phyloP scores from a whole-genome alignment of 176 grass and related monocot genomes.

The Oryza coarctata region DNA sequence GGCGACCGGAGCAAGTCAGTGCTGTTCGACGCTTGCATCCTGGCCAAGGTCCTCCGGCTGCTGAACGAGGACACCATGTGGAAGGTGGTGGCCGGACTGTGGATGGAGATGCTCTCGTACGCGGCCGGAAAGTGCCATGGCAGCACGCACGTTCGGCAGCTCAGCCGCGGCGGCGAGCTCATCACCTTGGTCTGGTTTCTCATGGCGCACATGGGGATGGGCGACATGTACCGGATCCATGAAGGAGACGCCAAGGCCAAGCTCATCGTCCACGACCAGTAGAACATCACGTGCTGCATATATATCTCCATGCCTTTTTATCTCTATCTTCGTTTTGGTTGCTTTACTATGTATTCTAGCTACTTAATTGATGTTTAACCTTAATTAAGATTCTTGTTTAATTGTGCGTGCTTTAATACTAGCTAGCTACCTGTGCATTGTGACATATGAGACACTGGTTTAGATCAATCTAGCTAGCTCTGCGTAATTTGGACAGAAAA shows the following conservation, averaged over 20 bases:
- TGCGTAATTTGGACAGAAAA: too few species aligned
- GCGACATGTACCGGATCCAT: constrained; percentile 40
- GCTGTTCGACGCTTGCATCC: constrained; percentile 46
- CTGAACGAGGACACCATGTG: neutral
- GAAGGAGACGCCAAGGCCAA: constrained; percentile 2
- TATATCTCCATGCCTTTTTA: too few species aligned
- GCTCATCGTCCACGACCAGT: constrained; percentile 35
- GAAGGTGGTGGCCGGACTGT: constrained; percentile 10
- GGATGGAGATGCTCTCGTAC: constrained; percentile 44
- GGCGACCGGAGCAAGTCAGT: constrained; percentile 42
- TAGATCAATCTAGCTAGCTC: too few species aligned
- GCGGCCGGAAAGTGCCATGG: constrained; percentile 40
- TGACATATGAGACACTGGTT: too few species aligned
- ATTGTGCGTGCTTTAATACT: too few species aligned
- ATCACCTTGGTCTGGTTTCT: constrained; percentile 53
- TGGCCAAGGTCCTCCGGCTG: constrained; percentile 15
- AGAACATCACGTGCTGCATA: neutral
- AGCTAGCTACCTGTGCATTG: too few species aligned
- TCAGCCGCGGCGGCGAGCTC: constrained; percentile 42
- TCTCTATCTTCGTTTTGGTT: too few species aligned
- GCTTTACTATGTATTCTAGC: too few species aligned
- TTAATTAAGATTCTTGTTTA: too few species aligned
- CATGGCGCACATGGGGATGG: constrained; percentile 42
- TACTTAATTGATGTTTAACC: too few species aligned
- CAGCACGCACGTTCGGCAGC: constrained; percentile 34